Percentiles rank a stretch among this genome's conserved stretches.
Conservation (phyloP, 2,329 filamentous ascomycete genomes). For the Penicillium sp. region DNA sequence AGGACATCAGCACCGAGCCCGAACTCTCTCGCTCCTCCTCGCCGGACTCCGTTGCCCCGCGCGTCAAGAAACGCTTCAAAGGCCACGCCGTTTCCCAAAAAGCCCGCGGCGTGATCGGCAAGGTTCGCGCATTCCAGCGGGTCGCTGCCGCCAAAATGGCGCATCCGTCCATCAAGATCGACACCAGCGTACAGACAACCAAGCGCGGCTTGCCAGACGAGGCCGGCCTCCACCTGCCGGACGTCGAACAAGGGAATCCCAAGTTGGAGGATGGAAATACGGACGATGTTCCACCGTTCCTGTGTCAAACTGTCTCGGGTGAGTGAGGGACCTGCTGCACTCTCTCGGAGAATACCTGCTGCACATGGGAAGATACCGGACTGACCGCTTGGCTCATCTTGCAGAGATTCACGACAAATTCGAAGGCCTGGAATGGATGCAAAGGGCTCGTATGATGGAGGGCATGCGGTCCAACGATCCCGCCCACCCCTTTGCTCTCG, state of each 20-base stretch:
- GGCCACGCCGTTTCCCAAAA: slow-evolving; percentile 42
- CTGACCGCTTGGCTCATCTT: slow-evolving; percentile 16
- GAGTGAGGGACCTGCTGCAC: slow-evolving; percentile 27
- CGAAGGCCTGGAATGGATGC: slow-evolving; percentile 64
- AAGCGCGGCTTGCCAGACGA: slow-evolving; percentile 46
- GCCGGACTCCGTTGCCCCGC: slow-evolving; percentile 36
- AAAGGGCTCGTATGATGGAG: slow-evolving; percentile 58
- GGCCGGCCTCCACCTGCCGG: slow-evolving; percentile 31
- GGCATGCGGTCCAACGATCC: slow-evolving; percentile 50
- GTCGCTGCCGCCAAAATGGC: slow-evolving; percentile 48
- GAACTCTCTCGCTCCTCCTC: slow-evolving; percentile 38
- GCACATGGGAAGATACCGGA: slow-evolving; percentile 21
- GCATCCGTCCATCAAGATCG: slow-evolving; percentile 45
- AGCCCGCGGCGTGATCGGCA: slow-evolving; percentile 46
- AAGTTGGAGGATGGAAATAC: slow-evolving; percentile 34
- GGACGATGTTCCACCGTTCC: slow-evolving; percentile 42
- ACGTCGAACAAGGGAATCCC: slow-evolving; percentile 33
- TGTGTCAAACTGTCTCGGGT: slow-evolving; percentile 45
- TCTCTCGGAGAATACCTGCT: slow-evolving; percentile 21
- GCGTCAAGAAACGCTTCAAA: slow-evolving; percentile 36
- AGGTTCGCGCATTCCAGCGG: slow-evolving; percentile 45
- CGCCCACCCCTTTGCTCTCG: slow-evolving; percentile 62
- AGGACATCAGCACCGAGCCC: slow-evolving; percentile 32
- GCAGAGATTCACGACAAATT: slow-evolving; percentile 65
- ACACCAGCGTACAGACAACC: slow-evolving; percentile 41